Conservation (phyloP, 306 rosid species). For the Fragaria vesca region DNA sequence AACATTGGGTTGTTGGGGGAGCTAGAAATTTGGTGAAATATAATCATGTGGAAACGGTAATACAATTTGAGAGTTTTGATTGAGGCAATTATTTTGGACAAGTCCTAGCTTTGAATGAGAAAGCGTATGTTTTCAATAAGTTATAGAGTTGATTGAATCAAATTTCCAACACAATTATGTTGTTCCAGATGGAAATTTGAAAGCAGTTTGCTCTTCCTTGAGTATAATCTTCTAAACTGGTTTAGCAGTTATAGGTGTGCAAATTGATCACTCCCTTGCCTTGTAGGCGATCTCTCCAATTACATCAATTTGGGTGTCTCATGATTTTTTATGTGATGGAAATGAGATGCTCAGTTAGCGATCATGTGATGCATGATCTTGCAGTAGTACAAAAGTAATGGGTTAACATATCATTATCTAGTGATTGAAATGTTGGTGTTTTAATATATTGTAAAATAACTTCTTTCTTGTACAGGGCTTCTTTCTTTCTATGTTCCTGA, state of each 20-base stretch:
- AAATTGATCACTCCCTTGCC: not conserved
- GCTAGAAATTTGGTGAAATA: not conserved
- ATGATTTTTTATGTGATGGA: not conserved
- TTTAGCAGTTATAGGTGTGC: not conserved
- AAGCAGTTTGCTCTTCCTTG: not conserved
- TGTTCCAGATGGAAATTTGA: not conserved
- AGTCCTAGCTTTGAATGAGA: not conserved
- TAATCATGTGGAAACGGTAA: not conserved
- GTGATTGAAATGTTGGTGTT: not conserved
- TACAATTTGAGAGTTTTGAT: not conserved
- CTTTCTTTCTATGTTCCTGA: not conserved
- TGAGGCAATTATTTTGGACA: not conserved
- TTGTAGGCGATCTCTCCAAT: not conserved
- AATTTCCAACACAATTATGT: not conserved
- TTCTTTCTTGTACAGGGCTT: not conserved
- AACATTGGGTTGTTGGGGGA: not conserved
- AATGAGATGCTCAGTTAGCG: not conserved
- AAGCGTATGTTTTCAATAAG: not conserved
- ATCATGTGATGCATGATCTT: not conserved
- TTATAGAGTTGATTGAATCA: too few relatives aligned
- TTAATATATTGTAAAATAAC: not conserved
- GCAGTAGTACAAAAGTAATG: not conserved
- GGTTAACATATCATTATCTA: not conserved
- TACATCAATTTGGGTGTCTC: not conserved
- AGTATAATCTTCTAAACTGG: not conserved